Conservation (phyloP, 106 monocot genomes). For the Vanilla planifolia region DNA sequence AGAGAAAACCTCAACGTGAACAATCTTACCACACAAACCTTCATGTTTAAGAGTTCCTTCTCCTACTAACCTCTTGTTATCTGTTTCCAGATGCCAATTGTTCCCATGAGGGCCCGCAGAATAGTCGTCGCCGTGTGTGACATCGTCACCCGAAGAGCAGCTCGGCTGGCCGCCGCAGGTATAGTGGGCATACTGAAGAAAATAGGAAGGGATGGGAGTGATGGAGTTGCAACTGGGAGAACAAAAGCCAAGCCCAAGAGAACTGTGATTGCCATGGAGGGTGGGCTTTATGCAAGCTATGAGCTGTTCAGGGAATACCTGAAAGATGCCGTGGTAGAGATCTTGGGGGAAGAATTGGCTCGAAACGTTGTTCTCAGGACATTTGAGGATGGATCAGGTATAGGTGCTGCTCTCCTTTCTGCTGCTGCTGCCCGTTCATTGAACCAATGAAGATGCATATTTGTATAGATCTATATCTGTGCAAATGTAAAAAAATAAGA, state of each 20-base stretch:
- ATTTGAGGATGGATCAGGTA: slow-evolving; percentile 75
- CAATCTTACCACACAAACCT: neutral
- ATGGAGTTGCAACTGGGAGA: slow-evolving; percentile 42
- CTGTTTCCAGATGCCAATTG: slow-evolving; percentile 38
- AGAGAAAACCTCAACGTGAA: slow-evolving; percentile 54
- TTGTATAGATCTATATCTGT: slow-evolving; percentile 15
- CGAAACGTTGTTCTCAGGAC: slow-evolving; percentile 47
- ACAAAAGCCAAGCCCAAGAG: slow-evolving; percentile 30
- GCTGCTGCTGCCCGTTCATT: slow-evolving; percentile 63
- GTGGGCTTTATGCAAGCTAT: slow-evolving; percentile 58
- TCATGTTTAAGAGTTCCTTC: neutral
- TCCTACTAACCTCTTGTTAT: neutral
- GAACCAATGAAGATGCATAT: slow-evolving; percentile 20
- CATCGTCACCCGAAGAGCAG: slow-evolving; percentile 74
- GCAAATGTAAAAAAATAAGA: slow-evolving; percentile 29
- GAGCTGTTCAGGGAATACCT: slow-evolving; percentile 76
- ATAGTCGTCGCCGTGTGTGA: slow-evolving; percentile 80
- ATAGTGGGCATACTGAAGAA: slow-evolving; percentile 96
- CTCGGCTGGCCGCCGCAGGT: slow-evolving; percentile 80
- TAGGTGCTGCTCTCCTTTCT: slow-evolving; percentile 88
- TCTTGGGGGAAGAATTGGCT: slow-evolving; percentile 77
- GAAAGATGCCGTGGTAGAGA: slow-evolving; percentile 73
- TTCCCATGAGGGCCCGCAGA: slow-evolving; percentile 58
- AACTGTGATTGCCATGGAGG: slow-evolving; percentile 84
- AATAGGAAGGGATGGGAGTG: slow-evolving; percentile 83